Conservation (phyloP, 306 rosid genomes). For the Prosopis cineraria region DNA sequence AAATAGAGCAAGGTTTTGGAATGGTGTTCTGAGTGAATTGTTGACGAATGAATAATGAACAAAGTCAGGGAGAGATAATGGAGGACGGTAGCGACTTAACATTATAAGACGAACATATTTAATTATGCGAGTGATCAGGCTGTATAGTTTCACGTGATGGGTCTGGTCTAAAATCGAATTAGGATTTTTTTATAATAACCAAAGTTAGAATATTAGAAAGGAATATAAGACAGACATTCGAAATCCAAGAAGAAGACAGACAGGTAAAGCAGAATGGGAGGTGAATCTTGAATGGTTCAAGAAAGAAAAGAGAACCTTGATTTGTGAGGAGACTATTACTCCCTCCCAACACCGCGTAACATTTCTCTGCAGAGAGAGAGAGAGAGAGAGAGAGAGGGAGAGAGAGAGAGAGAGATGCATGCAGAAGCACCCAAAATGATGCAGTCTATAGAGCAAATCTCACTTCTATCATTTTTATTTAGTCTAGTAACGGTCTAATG, state of each 20-base stretch:
- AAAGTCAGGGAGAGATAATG: background rate
- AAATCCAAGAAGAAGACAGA: conserved; percentile 61
- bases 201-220: background rate
- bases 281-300: conserved; percentile 71
- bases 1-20: background rate
- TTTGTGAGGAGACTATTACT: background rate
- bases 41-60: background rate
- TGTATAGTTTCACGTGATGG: conserved; percentile 16
- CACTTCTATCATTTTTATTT: conserved; percentile 39
- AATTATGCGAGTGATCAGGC: background rate
- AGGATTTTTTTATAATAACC: background rate
- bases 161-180: conserved; percentile 9
- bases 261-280: conserved; percentile 45
- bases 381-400: conserved; percentile 7
- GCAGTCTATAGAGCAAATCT: conserved; percentile 50
- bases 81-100: background rate
- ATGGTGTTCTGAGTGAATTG: background rate
- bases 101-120: background rate
- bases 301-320: conserved; percentile 30
- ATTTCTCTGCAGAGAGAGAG: conserved; percentile 36
- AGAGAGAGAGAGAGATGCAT: conserved; percentile 29
- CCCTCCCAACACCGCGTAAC: conserved; percentile 33
- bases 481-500: background rate
- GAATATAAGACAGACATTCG: conserved; percentile 48
- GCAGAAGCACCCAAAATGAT: conserved; percentile 47